Base-by-base conservation (phyloP, 345 rosid species). In the Acer negundo region DNA sequence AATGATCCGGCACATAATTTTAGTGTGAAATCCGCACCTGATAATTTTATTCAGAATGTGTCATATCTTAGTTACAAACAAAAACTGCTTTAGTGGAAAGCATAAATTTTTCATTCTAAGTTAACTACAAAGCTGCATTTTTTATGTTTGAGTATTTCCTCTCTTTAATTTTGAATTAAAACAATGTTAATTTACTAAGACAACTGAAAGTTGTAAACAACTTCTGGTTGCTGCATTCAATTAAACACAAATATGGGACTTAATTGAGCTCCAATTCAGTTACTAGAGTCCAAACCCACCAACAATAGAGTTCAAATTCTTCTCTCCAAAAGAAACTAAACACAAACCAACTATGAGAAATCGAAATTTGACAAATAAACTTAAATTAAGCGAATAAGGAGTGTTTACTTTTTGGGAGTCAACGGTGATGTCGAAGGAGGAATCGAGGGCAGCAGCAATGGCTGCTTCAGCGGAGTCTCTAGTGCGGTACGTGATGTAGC, bases 401-500 rank as follows among this genome's bases (percentile, higher is more conserved):
- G 47, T 0, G 55, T 35, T 35, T 79, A 86, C 97, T 81, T 76
- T 87, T 70, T 81, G 81, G 66, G 94, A 90, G 75, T 91, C 88
- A 72, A 91, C 24, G 3, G 91, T 82, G 67, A 93, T 86, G 63
- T 92, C 97, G 78, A 89, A 90, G 73, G 88, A 87, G 44, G 92
- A 75, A 69, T 95, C 99, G 44, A 81, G 93, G 47, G 93, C 81
- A 72, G 94, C 96, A 22, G 89, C 87, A 42, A 95, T 85, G 75
- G 97, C 96, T 16, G 95, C 92, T 69, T 89, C 96, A 4, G 89
- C 97, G 62, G 97, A 87, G 64, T 93, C 97, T 77, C 81, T 85
- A 10, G 90, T 82, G 59, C 99, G 92, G 67, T 79, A 95, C 0
- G 86, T 73, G 70, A 95, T 78, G 81, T 75, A 83, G 10, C 97